Evolutionary conservation across 768 basidiomycete species (phyloP), one percentile per base, ranked within the genome.

Genomic region (Kwoniella sp.): DNA sequence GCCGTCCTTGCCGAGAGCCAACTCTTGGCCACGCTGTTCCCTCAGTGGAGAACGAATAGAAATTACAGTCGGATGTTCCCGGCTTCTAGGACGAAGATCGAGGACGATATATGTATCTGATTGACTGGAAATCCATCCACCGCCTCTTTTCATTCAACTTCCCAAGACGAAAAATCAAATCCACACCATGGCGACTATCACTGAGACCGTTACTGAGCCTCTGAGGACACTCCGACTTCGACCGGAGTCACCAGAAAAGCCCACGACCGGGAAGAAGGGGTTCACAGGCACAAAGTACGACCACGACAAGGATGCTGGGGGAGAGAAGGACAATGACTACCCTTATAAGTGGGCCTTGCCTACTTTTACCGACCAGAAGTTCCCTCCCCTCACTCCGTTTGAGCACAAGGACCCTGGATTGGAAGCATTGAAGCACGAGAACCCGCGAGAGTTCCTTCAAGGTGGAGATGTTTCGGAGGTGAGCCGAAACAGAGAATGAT

Each of bases 321-420:
- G 46, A 0, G 30, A 27, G 10, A 62, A 62, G 37, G 54, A 62
- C 46, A 3, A 6, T 6, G 13, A 24, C 9, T 91, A 91, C 81
- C 82, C 82, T 47, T 92, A 91, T 78, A 81, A 85, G 2, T 85
- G 86, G 70, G 87, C 90, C 56, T 83, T 91, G 13, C 90, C 91
- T 10, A 73, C 84, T 51, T 88, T 88, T 77, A 84, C 86, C 63
- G 80, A 81, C 37, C 83, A 85, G 61, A 80, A 81, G 27, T 88
- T 88, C 67, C 87, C 88, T 27, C 87, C 90, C 10, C 82, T 91
- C 61, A 83, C 83, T 15, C 86, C 88, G 1, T 92, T 88, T 79
- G 85, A 87, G 56, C 90, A 92, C 71, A 82, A 84, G 74, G 90
- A 93, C 81, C 90, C 91, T 2, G 91, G 87, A 2, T 77, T 78